Percentiles rank a stretch among this genome's conserved stretches.
Conservation (phyloP, 2,329 filamentous ascomycete species). For the Apiospora sp. region DNA sequence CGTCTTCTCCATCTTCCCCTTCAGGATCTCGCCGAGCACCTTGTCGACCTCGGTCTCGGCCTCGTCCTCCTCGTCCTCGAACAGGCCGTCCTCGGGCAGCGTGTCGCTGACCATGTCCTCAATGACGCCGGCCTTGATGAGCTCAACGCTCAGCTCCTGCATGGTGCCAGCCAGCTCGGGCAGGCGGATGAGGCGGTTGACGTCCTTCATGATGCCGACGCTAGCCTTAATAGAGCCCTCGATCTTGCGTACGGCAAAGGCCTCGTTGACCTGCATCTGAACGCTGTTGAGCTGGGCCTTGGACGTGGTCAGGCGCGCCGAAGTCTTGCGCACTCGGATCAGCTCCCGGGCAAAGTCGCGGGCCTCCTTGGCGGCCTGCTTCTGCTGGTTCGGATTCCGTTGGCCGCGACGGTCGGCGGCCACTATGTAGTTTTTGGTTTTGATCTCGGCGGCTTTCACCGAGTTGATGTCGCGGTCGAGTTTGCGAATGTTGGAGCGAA, state of each 20-base stretch:
- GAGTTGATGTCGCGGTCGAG: constrained; percentile 90
- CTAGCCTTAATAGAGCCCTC: constrained; percentile 88
- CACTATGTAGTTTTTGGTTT: constrained; percentile 86
- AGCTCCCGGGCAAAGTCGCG: constrained; percentile 90
- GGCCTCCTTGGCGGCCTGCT: constrained; percentile 82
- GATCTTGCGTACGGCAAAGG: constrained; percentile 94
- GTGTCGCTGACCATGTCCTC: constrained; percentile 96
- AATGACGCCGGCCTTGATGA: constrained; percentile 95
- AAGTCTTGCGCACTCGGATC: constrained; percentile 80
- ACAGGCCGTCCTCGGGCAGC: constrained; percentile 75
- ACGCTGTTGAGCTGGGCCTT: constrained; percentile 93
- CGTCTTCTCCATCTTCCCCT: constrained; percentile 77
- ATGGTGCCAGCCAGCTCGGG: constrained; percentile 91
- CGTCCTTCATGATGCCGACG: constrained; percentile 96
- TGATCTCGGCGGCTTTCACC: constrained; percentile 80
- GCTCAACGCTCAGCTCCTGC: constrained; percentile 83
- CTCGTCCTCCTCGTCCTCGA: constrained; percentile 79
- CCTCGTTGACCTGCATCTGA: constrained; percentile 97
- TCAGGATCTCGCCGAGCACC: constrained; percentile 88
- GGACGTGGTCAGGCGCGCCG: constrained; percentile 77
- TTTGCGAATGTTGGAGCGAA: constrained; percentile 90
- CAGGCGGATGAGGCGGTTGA: constrained; percentile 83
- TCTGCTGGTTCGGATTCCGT: constrained; percentile 78
- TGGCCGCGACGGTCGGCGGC: constrained; percentile 83
- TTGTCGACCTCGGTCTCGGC: constrained; percentile 87